A percentile compares a stretch with the other conserved stretches of the same genome.
phyloP scores from a whole-genome alignment of 108 stramenopile species.

The Conticribra guillardii region DNA sequence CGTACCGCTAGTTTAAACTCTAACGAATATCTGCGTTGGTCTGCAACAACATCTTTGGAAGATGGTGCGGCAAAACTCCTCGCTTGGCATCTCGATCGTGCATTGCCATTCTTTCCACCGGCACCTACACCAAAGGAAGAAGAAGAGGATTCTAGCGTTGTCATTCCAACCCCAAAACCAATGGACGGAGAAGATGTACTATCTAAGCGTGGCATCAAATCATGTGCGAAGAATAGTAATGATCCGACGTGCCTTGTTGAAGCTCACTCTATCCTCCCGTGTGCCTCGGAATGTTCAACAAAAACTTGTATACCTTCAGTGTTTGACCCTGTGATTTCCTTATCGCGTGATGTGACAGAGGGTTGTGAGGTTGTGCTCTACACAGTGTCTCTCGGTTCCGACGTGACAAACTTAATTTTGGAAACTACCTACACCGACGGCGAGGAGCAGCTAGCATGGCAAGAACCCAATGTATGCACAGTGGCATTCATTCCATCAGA shows the following conservation, averaged over 20 bases:
- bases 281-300: constrained; percentile 73
- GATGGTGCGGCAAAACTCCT: constrained; percentile 62
- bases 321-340: constrained; percentile 56
- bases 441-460: constrained; percentile 27
- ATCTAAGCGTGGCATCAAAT: constrained; percentile 38
- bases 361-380: constrained; percentile 78
- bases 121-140: constrained; percentile 14
- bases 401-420: constrained; percentile 51
- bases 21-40: constrained; percentile 51
- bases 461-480: constrained; percentile 67
- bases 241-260: constrained; percentile 49
- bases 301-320: constrained; percentile 66
- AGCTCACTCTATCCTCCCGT: constrained; percentile 53
- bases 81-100: constrained; percentile 75
- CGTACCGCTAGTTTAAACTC: constrained; percentile 29
- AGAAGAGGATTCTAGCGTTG: constrained; percentile 18
- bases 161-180: background rate
- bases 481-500: constrained; percentile 75
- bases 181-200: constrained; percentile 57
- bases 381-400: constrained; percentile 67
- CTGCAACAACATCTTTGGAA: constrained; percentile 50
- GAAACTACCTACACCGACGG: constrained; percentile 67
- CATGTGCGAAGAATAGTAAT: constrained; percentile 57
- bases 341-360: constrained; percentile 57
- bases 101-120: constrained; percentile 56